Percentiles rank a stretch among this genome's conserved stretches.
Evolutionary conservation across 805 yeast species (phyloP).

Genomic region (Priceomyces medius): DNA sequence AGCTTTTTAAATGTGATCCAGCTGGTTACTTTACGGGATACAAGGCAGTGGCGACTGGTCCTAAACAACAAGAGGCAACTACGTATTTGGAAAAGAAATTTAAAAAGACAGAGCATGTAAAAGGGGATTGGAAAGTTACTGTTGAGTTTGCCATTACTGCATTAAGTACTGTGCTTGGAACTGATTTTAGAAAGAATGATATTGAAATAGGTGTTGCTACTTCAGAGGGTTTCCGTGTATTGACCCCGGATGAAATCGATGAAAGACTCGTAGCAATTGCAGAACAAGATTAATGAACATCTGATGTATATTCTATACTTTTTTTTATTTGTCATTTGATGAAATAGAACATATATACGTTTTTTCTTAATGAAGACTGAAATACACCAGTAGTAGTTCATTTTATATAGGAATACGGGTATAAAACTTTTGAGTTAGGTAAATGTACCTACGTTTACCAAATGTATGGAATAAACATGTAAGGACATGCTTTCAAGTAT

Average conservation of each 20-base stretch:
- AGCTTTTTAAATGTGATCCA: constrained; percentile 90
- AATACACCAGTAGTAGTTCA: too few species aligned
- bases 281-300: constrained; percentile 71
- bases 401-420: too few species aligned
- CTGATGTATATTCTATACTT: background rate
- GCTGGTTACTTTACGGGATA: constrained; percentile 94
- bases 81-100: constrained; percentile 87
- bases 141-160: constrained; percentile 89
- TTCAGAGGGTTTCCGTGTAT: constrained; percentile 64
- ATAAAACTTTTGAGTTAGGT: too few species aligned
- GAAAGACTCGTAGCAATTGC: constrained; percentile 93
- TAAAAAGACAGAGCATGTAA: constrained; percentile 63
- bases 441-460: constrained; percentile 37
- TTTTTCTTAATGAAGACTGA: background rate
- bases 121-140: constrained; percentile 84
- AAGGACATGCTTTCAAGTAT: constrained; percentile 86
- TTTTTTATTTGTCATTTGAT: too few species aligned
- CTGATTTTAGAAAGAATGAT: constrained; percentile 92
- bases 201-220: constrained; percentile 90
- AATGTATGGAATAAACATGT: constrained; percentile 85
- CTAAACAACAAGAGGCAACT: constrained; percentile 93
- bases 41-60: constrained; percentile 92
- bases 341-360: background rate
- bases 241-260: constrained; percentile 86
- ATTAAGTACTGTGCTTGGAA: constrained; percentile 80